Evolutionary conservation across 176 grass and related monocot genomes (phyloP).

Genomic region (Tuctoria greenei): DNA sequence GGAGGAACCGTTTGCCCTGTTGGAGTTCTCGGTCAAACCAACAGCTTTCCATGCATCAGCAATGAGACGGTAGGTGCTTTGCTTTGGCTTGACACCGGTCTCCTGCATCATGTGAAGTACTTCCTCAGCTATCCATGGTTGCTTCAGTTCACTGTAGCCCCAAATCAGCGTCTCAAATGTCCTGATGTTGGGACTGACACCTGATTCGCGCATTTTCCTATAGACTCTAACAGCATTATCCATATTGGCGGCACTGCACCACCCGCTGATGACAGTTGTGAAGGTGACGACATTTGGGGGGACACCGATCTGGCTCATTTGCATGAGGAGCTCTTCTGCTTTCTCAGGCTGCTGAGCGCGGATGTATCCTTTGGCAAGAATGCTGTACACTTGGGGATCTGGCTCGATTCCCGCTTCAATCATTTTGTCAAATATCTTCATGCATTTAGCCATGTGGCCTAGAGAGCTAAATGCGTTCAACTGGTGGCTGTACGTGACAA

Average conservation of each 20-base stretch:
- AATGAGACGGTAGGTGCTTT: slow-evolving; percentile 64
- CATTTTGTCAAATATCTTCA: slow-evolving; percentile 75
- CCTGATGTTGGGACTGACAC: slow-evolving; percentile 71
- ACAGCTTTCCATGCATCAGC: slow-evolving; percentile 79
- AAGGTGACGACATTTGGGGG: slow-evolving; percentile 84
- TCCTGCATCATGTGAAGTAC: slow-evolving; percentile 71
- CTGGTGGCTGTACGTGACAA: slow-evolving; percentile 95
- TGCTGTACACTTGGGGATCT: slow-evolving; percentile 91
- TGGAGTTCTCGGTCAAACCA: slow-evolving; percentile 55
- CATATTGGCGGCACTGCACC: slow-evolving; percentile 81
- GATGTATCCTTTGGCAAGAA: slow-evolving; percentile 83
- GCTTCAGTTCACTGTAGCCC: slow-evolving; percentile 84
- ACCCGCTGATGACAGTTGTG: slow-evolving; percentile 86
- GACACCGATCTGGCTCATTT: slow-evolving; percentile 64
- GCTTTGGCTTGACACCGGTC: slow-evolving; percentile 50
- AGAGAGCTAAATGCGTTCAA: slow-evolving; percentile 75
- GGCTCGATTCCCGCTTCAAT: slow-evolving; percentile 68
- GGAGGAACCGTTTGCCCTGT: slow-evolving; percentile 32
- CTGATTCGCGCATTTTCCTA: slow-evolving; percentile 67
- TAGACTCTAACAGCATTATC: slow-evolving; percentile 72
- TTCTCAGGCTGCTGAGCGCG: slow-evolving; percentile 71
- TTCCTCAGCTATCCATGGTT: slow-evolving; percentile 85
- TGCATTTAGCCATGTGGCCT: slow-evolving; percentile 75
- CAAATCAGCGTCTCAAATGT: slow-evolving; percentile 97
- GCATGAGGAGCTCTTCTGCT: slow-evolving; percentile 73